phyloP scores from a whole-genome alignment of 164 flowering plant species.

The Umbilicus rupestris region DNA sequence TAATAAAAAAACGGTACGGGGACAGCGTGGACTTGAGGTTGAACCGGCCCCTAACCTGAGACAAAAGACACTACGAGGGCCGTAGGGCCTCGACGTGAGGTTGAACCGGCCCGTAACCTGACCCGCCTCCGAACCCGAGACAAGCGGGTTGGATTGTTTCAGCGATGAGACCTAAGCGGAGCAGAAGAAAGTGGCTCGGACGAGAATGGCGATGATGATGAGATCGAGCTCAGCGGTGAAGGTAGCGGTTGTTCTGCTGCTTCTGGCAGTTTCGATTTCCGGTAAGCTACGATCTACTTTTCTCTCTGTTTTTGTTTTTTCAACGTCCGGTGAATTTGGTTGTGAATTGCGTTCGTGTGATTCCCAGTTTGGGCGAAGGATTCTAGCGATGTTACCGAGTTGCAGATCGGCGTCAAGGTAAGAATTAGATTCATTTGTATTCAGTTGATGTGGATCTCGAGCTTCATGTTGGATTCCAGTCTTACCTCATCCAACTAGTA shows the following conservation, averaged over 20 bases:
- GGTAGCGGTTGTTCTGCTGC: not conserved
- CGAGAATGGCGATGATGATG: constrained; percentile 4
- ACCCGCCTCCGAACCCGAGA: not conserved
- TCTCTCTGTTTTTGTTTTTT: not conserved
- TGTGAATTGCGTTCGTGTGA: not conserved
- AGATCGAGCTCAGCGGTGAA: not conserved
- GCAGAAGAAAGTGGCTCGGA: not conserved
- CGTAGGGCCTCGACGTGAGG: too few species aligned
- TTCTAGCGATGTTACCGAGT: constrained; percentile 8
- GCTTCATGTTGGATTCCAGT: too few species aligned
- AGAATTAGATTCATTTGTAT: not conserved
- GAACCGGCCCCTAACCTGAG: too few species aligned
- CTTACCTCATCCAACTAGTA: too few species aligned
- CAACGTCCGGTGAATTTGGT: not conserved
- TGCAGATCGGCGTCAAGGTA: constrained; percentile 11
- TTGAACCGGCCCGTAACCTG: too few species aligned
- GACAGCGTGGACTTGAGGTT: too few species aligned
- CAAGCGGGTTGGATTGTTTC: not conserved
- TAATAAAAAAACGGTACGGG: too few species aligned
- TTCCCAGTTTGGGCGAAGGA: constrained; percentile 6
- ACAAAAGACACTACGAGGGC: too few species aligned
- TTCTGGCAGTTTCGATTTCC: not conserved
- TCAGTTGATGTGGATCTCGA: not conserved
- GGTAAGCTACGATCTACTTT: not conserved
- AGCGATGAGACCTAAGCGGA: not conserved